Conservation (phyloP, 1,284 basidiomycete species). For the Trichosporon faecale region DNA sequence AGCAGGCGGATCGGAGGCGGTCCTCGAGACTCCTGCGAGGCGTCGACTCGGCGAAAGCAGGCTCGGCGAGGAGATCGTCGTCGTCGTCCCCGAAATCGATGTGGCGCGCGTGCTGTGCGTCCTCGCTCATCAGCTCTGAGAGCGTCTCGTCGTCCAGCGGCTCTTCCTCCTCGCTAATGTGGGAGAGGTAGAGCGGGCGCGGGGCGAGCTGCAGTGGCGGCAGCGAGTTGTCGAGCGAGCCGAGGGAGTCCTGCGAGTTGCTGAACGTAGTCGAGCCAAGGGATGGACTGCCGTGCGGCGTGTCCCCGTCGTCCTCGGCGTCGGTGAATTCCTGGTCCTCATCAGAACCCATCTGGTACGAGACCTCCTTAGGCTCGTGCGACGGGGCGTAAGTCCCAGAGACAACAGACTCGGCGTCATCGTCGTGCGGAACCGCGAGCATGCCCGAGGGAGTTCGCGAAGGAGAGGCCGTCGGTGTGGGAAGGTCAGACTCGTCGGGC, state of each 20-base stretch:
- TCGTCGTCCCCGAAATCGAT: conserved; percentile 9
- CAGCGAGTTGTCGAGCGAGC: background rate
- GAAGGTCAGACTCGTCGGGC: background rate
- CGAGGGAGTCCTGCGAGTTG: no score
- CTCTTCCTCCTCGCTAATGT: conserved; percentile 29
- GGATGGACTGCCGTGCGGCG: conserved; percentile 11
- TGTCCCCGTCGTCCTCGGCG: conserved; percentile 15
- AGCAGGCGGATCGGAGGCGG: conserved; percentile 13
- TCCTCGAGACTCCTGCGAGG: conserved; percentile 20
- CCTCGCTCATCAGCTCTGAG: conserved; percentile 23
- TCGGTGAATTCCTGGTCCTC: conserved; percentile 1
- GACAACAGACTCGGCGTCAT: background rate
- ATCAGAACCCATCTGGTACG: background rate
- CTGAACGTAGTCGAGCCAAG: no score
- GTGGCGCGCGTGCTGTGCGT: conserved; percentile 13
- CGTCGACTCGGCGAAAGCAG: background rate
- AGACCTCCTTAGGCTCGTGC: conserved; percentile 13
- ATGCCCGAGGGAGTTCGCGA: background rate
- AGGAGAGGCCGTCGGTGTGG: background rate
- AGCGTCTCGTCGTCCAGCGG: conserved; percentile 24
- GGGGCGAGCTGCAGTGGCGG: conserved; percentile 6
- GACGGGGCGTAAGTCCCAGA: conserved; percentile 1
- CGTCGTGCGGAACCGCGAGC: background rate
- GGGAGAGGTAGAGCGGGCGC: conserved; percentile 17
- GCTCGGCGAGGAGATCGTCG: conserved; percentile 18